These are phyloP conservation scores for Mycena galericulata DNA, from an alignment of 768 basidiomycete species.

Conservation along the genomic window DNA sequence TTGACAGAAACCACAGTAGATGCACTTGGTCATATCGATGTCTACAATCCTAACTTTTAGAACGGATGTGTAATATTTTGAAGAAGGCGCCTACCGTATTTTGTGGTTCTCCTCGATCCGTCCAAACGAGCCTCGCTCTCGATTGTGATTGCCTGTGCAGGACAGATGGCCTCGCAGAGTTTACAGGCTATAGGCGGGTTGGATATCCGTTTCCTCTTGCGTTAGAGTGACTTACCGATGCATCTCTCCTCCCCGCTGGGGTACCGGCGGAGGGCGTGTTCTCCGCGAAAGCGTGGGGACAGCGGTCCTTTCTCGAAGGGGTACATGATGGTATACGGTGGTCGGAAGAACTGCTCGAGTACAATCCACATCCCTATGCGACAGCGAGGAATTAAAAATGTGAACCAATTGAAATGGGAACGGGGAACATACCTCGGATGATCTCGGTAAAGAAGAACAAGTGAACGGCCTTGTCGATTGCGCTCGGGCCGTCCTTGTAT, in stretches of 20 bases:
- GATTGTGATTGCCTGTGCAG: constrained; percentile 99
- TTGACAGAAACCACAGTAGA: constrained; percentile 99
- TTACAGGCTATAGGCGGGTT: constrained; percentile 81
- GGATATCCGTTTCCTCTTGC: background rate
- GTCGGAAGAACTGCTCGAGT: constrained; percentile 89
- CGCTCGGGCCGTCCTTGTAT: constrained; percentile 85
- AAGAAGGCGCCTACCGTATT: constrained; percentile 81
- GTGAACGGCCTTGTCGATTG: constrained; percentile 95
- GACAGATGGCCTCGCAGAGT: constrained; percentile 98
- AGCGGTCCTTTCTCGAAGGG: constrained; percentile 98
- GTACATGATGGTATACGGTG: constrained; percentile 98
- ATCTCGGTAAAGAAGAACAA: constrained; percentile 99
- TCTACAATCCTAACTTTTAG: constrained; percentile 59
- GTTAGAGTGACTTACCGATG: constrained; percentile 76
- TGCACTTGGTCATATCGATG: constrained; percentile 99
- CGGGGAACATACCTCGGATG: constrained; percentile 78
- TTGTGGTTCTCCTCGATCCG: constrained; percentile 95
- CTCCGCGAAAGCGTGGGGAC: constrained; percentile 97
- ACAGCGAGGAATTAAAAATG: constrained; percentile 31
- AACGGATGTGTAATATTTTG: constrained; percentile 10
- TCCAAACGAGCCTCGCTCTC: constrained; percentile 97
- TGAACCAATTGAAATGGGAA: background rate
- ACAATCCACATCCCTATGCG: constrained; percentile 97
- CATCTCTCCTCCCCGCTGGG: constrained; percentile 98
- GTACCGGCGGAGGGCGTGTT: constrained; percentile 96